Conservation (phyloP, 805 yeast genomes). For the Sungouiozyma intestinalis region DNA sequence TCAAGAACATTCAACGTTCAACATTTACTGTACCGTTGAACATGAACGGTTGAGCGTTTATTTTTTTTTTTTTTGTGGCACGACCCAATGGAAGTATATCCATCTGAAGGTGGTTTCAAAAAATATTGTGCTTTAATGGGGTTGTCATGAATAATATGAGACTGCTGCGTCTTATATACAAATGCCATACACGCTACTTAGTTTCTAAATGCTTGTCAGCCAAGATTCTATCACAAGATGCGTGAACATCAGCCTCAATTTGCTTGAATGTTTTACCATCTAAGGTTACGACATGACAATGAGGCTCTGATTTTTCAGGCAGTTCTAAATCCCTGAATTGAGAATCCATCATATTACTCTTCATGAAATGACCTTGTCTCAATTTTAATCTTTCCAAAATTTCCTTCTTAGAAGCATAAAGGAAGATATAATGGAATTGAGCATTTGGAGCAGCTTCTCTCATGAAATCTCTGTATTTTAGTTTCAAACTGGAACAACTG, state of each 20-base stretch:
- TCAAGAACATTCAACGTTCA: too few species aligned
- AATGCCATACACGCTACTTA: neutral
- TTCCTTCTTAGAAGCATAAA: conserved; percentile 54
- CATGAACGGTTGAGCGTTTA: too few species aligned
- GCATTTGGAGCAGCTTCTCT: conserved; percentile 28
- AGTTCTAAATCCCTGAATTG: conserved; percentile 69
- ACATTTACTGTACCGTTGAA: too few species aligned
- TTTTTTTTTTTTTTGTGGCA: too few species aligned
- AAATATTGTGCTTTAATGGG: too few species aligned
- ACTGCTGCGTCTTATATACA: neutral
- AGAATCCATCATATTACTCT: conserved; percentile 68
- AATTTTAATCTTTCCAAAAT: conserved; percentile 47
- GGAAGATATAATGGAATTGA: conserved; percentile 50
- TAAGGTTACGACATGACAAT: conserved; percentile 25
- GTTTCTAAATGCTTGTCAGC: neutral
- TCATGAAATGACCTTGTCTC: conserved; percentile 81
- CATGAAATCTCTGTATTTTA: conserved; percentile 56
- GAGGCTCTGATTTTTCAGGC: conserved; percentile 37
- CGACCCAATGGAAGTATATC: too few species aligned
- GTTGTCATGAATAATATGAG: too few species aligned
- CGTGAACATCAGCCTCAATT: conserved; percentile 14
- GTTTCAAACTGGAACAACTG: conserved; percentile 80
- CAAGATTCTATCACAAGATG: conserved; percentile 2
- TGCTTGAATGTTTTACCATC: conserved; percentile 16
- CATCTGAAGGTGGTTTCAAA: too few species aligned